Percentiles rank a stretch among this genome's conserved stretches.
These are phyloP conservation scores for Triglochin maritima DNA, from an alignment of 106 monocot species.

Conservation along the genomic window DNA sequence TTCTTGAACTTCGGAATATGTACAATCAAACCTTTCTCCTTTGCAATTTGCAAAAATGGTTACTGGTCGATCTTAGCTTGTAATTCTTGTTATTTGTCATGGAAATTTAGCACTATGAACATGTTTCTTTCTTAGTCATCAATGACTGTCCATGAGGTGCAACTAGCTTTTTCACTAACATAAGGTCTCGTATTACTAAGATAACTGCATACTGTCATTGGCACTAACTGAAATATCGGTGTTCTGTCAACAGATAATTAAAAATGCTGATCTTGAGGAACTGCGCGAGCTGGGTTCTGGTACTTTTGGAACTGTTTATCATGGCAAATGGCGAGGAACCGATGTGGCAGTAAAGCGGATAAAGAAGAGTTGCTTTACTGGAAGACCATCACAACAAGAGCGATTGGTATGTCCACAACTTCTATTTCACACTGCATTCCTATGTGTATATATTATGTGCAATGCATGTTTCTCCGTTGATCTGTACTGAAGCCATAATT, in stretches of 20 bases:
- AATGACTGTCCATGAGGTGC: too few relatives aligned
- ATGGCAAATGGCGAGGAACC: conserved; percentile 91
- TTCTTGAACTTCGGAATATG: too few relatives aligned
- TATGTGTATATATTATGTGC: neutral
- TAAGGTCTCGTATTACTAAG: neutral
- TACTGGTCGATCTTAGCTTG: too few relatives aligned
- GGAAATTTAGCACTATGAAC: too few relatives aligned
- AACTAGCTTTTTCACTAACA: too few relatives aligned
- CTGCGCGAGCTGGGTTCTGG: conserved; percentile 76
- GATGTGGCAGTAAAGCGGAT: conserved; percentile 90
- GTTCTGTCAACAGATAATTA: conserved; percentile 45
- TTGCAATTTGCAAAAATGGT: too few relatives aligned
- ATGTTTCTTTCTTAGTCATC: too few relatives aligned
- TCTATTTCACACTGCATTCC: neutral
- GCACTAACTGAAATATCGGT: neutral
- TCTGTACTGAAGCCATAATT: too few relatives aligned
- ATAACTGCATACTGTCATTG: neutral
- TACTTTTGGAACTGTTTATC: conserved; percentile 88
- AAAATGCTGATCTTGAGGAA: conserved; percentile 90
- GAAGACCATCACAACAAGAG: conserved; percentile 73
- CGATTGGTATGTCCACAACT: conserved; percentile 39
- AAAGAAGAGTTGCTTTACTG: conserved; percentile 79
- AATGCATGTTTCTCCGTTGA: neutral
- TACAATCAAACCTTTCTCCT: too few relatives aligned
- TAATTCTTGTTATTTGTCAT: too few relatives aligned